Evolutionary conservation across 2,329 filamentous ascomycete genomes (phyloP), one percentile per base, ranked within the genome.

Genomic region (Cladophialophora exuberans): DNA sequence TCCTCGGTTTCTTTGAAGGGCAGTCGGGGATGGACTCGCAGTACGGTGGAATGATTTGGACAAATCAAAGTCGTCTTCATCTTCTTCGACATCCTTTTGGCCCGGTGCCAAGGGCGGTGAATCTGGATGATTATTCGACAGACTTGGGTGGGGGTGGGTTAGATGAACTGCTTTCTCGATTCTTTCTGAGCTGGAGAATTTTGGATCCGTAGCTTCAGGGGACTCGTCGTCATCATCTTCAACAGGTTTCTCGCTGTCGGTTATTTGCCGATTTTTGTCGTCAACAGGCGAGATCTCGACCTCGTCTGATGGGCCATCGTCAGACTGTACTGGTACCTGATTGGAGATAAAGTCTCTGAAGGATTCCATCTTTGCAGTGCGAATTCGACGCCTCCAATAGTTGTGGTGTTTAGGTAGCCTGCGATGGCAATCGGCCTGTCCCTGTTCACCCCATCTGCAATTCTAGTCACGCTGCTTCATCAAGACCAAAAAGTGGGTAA

Each of bases 21-120:
- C 68, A 10, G 69, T 67, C 2, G 71, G 68, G 15, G 60, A 59
- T 1, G 71, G 71, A 4, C 73, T 72, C 3, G 62, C 61, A 33
- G 72, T 70, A 30, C 75, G 71, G 49, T 74, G 69, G 51, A 77
- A 76, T 1, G 75, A 77, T 1, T 72, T 75, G 20, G 75, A 73
- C 11, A 76, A 61, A 28, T 67, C 67, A 6, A 74, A 70, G 38
- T 76, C 75, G 55, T 77, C 75, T 52, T 77, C 74, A 41, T 72
- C 74, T 22, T 69, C 72, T 17, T 73, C 72, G 1, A 62, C 64
- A 35, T 66, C 66, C 45, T 67, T 66, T 28, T 70, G 69, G 41
- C 66, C 65, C 30, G 69, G 61, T 20, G 65, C 61, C 28, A 67
- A 59, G n/a, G 67, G 64, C 4, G 67, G 59, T 7, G 70, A 64